Conservation (phyloP, 306 rosid genomes). For the Sophora flavescens region DNA sequence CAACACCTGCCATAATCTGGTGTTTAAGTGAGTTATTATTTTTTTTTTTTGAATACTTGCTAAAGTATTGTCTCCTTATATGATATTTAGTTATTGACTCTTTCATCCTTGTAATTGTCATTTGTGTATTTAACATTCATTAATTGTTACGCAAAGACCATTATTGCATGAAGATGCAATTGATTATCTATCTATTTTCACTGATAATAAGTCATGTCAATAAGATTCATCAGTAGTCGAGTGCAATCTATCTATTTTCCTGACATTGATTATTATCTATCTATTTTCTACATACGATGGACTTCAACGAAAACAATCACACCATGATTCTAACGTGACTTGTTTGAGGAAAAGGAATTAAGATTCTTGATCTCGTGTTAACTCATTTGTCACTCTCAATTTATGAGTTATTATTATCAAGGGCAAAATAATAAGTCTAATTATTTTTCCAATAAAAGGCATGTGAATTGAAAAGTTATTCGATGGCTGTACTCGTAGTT, state of each 20-base stretch:
- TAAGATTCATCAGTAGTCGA: conserved; percentile 22
- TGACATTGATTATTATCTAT: too few species aligned
- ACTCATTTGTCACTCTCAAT: not conserved
- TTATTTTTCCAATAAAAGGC: not conserved
- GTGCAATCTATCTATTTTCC: too few species aligned
- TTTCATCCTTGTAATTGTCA: conserved; percentile 33
- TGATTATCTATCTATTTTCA: conserved; percentile 27
- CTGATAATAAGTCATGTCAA: conserved; percentile 31
- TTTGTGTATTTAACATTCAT: conserved; percentile 51
- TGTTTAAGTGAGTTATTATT: conserved; percentile 63
- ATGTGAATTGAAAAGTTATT: not conserved
- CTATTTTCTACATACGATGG: not conserved
- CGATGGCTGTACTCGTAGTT: not conserved
- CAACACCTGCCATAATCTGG: conserved; percentile 84
- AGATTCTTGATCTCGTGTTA: not conserved
- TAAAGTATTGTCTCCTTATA: conserved; percentile 34
- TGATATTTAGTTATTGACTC: not conserved
- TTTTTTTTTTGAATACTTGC: too few species aligned
- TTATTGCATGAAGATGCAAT: conserved; percentile 25
- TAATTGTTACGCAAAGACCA: conserved; percentile 33
- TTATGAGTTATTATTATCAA: not conserved
- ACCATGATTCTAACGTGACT: not conserved
- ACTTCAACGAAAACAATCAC: not conserved
- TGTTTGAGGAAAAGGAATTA: not conserved
- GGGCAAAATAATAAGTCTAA: not conserved